Base-by-base conservation (phyloP, 2,329 filamentous ascomycete species). In the Pezicula neosporulosa region DNA sequence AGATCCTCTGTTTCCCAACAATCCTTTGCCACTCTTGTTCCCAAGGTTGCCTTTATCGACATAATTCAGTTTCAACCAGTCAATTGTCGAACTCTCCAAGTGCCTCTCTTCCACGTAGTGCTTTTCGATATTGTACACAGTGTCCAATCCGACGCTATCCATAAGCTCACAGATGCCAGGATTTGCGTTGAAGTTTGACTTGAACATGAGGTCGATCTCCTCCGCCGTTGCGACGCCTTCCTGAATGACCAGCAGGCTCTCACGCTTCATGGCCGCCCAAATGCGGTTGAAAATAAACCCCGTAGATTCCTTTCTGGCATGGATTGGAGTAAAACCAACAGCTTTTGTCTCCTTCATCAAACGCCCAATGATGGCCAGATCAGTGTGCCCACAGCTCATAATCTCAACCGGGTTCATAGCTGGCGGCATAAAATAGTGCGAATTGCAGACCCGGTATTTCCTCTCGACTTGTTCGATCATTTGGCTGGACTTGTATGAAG, bases 401-500 rank as follows among this genome's bases (percentile, higher is more conserved):
- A 72, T 65, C 53, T 72, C 70, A 36, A 72, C 59, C 61, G 65
- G 59, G 8, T 49, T 44, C 16, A 50, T 49, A 9, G 44, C 38
- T 16, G 58, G 48, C 3, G 24, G 66, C 69, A 60, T 62, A 69
- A 71, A 75, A 35, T 68, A 74, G 57, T 76, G 74, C 4, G 69
- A 67, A 50, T 73, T 77, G 24, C 75, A 55, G 16, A 76, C 57
- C 2, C 74, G 63, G 0, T 61, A 56, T 6, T 58, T 60, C 12
- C 70, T 60, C 27, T 63, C 66, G 19, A 76, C 48, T 0, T 63
- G 65, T 1, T 70, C 60, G 1, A 75, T 47, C 28, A 77, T 73
- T 46, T 76, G 72, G 0, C 63, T 62, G 18, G 71, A 73, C 6
- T 68, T 67, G 54, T 73, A 75, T 47, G 73, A 76, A 51, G 73